A percentile compares a stretch with the other conserved stretches of the same genome.
These are phyloP conservation scores for Sordariomycetes sp. DNA, from an alignment of 2,329 filamentous ascomycete genomes.

Conservation along the genomic window DNA sequence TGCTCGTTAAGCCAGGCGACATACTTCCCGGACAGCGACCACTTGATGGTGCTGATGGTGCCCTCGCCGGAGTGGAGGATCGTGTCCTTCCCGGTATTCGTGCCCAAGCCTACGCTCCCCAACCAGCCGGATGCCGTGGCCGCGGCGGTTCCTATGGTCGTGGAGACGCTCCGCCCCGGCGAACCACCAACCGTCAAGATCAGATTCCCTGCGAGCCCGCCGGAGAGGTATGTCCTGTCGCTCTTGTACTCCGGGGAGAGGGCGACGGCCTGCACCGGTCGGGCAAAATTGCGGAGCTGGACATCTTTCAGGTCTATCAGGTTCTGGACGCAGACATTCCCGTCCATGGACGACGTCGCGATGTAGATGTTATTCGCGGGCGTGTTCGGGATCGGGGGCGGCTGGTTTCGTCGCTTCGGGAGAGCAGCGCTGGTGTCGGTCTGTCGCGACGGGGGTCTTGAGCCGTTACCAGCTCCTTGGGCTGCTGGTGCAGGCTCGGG, in stretches of 20 bases:
- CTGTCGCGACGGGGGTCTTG: slow-evolving; percentile 16
- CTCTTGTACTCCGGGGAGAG: slow-evolving; percentile 91
- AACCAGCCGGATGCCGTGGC: slow-evolving; percentile 85
- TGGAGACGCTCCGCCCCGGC: slow-evolving; percentile 73
- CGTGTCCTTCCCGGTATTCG: slow-evolving; percentile 72
- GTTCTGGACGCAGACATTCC: slow-evolving; percentile 86
- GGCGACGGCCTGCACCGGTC: slow-evolving; percentile 84
- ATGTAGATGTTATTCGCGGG: slow-evolving; percentile 90
- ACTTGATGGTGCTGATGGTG: slow-evolving; percentile 82
- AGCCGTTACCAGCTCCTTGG: background rate
- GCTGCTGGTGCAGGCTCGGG: slow-evolving; percentile 1
- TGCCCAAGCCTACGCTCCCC: slow-evolving; percentile 71
- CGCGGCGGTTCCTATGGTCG: slow-evolving; percentile 72
- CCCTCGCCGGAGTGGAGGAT: slow-evolving; percentile 89
- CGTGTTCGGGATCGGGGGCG: slow-evolving; percentile 52
- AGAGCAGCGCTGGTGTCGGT: slow-evolving; percentile 16
- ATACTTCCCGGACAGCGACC: slow-evolving; percentile 86
- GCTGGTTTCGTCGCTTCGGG: slow-evolving; percentile 25
- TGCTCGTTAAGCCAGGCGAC: slow-evolving; percentile 95
- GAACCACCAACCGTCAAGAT: slow-evolving; percentile 78
- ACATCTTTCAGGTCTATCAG: slow-evolving; percentile 84
- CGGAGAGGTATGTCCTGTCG: slow-evolving; percentile 82
- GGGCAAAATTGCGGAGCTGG: slow-evolving; percentile 81
- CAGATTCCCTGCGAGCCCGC: slow-evolving; percentile 77
- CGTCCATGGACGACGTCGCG: slow-evolving; percentile 88